Evolutionary conservation across 2,329 filamentous ascomycete species (phyloP).

Genomic region (Capronia americana): DNA sequence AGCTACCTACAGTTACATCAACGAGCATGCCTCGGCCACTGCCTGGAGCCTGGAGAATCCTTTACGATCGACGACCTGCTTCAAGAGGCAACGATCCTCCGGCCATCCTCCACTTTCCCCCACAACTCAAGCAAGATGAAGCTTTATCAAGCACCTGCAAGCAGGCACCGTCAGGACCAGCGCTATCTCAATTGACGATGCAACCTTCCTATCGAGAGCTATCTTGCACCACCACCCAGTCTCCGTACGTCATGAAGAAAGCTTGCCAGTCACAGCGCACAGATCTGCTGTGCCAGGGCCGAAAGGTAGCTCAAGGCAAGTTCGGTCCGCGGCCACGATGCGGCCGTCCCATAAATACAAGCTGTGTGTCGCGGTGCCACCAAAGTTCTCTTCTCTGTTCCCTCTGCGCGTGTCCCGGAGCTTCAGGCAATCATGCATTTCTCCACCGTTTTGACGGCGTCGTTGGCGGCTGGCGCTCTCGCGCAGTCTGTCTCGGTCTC

Average conservation of each 20-base stretch:
- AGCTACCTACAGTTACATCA: conserved; percentile 19
- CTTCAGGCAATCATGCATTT: conserved; percentile 23
- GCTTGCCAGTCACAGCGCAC: background rate
- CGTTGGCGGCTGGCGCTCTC: conserved; percentile 25
- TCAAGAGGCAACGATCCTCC: conserved; percentile 28
- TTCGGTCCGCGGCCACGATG: background rate
- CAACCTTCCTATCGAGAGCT: conserved; percentile 35
- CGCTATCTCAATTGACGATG: conserved; percentile 22
- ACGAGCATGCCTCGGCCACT: background rate
- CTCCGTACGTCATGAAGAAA: conserved; percentile 25
- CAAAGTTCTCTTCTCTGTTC: background rate
- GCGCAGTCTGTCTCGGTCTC: conserved; percentile 23
- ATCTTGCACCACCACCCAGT: background rate
- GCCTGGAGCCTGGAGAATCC: background rate
- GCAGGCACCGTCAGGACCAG: background rate
- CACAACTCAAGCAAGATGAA: conserved; percentile 26
- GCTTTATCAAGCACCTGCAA: conserved; percentile 24
- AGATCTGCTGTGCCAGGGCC: conserved; percentile 11
- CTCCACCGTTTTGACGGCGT: conserved; percentile 22
- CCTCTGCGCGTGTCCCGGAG: background rate
- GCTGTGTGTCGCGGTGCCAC: conserved; percentile 2
- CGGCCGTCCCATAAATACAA: conserved; percentile 11
- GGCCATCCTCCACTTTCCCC: conserved; percentile 15
- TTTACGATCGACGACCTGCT: conserved; percentile 22
- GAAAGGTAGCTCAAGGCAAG: conserved; percentile 11